phyloP scores from a whole-genome alignment of 2,329 filamentous ascomycete genomes.

The Bretziella fagacearum region DNA sequence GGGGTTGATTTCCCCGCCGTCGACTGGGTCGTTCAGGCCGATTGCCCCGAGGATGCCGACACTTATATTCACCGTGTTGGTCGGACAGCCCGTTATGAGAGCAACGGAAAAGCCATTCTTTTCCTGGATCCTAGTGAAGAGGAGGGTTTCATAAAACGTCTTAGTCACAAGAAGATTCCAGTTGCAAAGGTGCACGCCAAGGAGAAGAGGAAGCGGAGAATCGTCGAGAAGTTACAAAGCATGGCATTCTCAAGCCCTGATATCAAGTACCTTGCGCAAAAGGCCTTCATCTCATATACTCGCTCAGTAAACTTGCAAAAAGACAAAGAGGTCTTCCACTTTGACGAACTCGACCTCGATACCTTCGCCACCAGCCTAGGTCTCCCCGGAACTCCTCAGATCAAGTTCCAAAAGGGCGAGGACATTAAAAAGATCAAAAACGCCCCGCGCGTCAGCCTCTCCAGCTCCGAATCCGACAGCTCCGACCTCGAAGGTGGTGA shows the following conservation, averaged over 20 bases:
- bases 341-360: constrained; percentile 69
- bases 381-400: constrained; percentile 76
- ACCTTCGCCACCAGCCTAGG: constrained; percentile 73
- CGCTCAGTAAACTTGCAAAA: constrained; percentile 74
- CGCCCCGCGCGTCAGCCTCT: constrained; percentile 51
- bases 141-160: constrained; percentile 67
- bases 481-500: constrained; percentile 25
- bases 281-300: constrained; percentile 83
- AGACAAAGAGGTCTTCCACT: constrained; percentile 79
- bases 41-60: constrained; percentile 89
- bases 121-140: constrained; percentile 91
- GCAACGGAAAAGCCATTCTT: constrained; percentile 69
- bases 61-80: constrained; percentile 97
- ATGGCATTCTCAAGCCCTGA: constrained; percentile 94
- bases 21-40: constrained; percentile 97
- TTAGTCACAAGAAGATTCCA: constrained; percentile 80
- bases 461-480: constrained; percentile 39
- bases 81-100: constrained; percentile 83
- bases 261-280: constrained; percentile 87
- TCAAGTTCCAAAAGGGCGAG: constrained; percentile 83
- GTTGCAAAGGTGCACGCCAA: constrained; percentile 75
- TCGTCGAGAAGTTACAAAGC: constrained; percentile 72
- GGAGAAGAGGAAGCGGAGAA: constrained; percentile 73
- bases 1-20: constrained; percentile 93
- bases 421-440: constrained; percentile 81